These are phyloP conservation scores for Astraeus odoratus DNA, from an alignment of 768 basidiomycete genomes.

Conservation along the genomic window DNA sequence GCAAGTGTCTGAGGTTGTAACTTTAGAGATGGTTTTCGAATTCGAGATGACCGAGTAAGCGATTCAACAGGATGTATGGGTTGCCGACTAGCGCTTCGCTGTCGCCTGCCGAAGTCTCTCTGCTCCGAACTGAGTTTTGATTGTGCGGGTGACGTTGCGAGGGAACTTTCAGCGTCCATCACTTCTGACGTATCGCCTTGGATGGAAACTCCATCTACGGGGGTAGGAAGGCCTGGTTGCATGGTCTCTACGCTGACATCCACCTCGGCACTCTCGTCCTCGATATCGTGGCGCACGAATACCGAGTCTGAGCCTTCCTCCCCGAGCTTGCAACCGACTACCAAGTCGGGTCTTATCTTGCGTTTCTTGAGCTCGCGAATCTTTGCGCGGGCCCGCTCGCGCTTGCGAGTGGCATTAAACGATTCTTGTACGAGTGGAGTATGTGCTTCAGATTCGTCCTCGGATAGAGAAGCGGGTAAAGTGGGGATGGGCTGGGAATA, in stretches of 20 bases:
- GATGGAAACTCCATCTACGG: slow-evolving; percentile 8
- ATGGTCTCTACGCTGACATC: slow-evolving; percentile 40
- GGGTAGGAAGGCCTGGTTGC: slow-evolving; percentile 15
- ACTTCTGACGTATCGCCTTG: not conserved
- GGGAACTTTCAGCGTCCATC: slow-evolving; percentile 13
- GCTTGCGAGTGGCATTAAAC: slow-evolving; percentile 16
- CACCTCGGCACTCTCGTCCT: slow-evolving; percentile 56
- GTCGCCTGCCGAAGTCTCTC: not conserved
- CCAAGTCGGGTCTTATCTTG: slow-evolving; percentile 31
- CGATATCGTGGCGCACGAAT: slow-evolving; percentile 48
- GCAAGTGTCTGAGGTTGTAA: slow-evolving; percentile 17
- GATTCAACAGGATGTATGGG: slow-evolving; percentile 3
- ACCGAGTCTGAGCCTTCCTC: slow-evolving; percentile 33
- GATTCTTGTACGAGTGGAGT: slow-evolving; percentile 14
- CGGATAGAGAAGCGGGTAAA: slow-evolving; percentile 24
- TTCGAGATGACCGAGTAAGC: slow-evolving; percentile 14
- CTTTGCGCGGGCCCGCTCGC: slow-evolving; percentile 43
- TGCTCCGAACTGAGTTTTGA: slow-evolving; percentile 1
- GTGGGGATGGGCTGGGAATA: slow-evolving; percentile 14
- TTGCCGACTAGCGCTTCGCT: not conserved
- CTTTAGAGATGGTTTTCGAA: slow-evolving; percentile 27
- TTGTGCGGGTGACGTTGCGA: slow-evolving; percentile 1
- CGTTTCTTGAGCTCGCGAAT: slow-evolving; percentile 52
- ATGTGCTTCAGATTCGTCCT: slow-evolving; percentile 15
- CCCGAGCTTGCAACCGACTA: slow-evolving; percentile 26